Evolutionary conservation across 257 asterid species (phyloP).

Genomic region (Nicotiana obtusifolia): DNA sequence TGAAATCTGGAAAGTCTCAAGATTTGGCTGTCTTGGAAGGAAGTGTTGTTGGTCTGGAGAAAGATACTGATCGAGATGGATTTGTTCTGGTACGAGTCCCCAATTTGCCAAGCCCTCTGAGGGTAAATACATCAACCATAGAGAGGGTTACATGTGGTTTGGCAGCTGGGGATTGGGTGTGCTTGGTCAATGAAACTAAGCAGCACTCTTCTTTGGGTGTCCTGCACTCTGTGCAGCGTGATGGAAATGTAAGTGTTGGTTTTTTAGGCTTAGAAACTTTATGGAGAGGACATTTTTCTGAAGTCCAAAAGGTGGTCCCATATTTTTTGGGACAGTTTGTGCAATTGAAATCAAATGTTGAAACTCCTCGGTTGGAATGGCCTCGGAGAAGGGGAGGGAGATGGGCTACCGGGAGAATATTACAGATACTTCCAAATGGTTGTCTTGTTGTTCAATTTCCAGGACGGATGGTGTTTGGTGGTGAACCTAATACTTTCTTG

Average conservation of each 20-base stretch:
- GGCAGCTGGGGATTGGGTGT: conserved; percentile 62
- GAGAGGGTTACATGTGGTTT: conserved; percentile 54
- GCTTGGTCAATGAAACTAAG: conserved; percentile 22
- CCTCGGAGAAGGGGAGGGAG: conserved; percentile 38
- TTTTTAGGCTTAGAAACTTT: conserved; percentile 49
- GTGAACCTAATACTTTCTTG: conserved; percentile 24
- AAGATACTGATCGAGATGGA: conserved; percentile 45
- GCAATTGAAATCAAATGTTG: conserved; percentile 33
- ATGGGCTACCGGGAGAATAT: conserved; percentile 52
- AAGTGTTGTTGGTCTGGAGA: conserved; percentile 49
- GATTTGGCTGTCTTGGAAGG: conserved; percentile 39
- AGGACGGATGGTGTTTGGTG: conserved; percentile 34
- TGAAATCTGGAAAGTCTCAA: conserved; percentile 26
- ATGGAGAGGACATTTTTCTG: conserved; percentile 49
- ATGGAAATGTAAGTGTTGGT: conserved; percentile 38
- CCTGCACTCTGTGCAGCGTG: conserved; percentile 43
- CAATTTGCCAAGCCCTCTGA: conserved; percentile 32
- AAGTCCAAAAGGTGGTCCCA: conserved; percentile 35
- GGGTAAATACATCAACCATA: conserved; percentile 35
- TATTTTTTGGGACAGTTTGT: conserved; percentile 42
- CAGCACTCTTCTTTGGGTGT: conserved; percentile 49
- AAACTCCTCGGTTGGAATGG: conserved; percentile 49
- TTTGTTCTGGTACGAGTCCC: conserved; percentile 42
- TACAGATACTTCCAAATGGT: conserved; percentile 48
- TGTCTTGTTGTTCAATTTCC: conserved; percentile 55